A percentile compares a stretch with the other conserved stretches of the same genome.
phyloP scores from a whole-genome alignment of 2,329 filamentous ascomycete genomes.

The Penicillium italicum region DNA sequence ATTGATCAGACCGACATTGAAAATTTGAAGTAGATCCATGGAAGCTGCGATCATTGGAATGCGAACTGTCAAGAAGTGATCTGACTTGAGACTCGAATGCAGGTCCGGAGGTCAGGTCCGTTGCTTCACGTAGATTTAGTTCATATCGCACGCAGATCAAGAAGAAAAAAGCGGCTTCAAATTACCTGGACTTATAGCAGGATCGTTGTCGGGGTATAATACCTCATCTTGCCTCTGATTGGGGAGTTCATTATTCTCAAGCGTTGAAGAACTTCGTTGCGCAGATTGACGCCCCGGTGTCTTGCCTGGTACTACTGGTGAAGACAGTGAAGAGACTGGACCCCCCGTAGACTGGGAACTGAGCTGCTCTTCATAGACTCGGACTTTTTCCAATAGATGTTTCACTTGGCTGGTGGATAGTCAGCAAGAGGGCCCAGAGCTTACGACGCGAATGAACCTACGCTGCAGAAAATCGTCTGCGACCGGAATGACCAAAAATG shows the following conservation, averaged over 20 bases:
- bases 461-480: constrained; percentile 18
- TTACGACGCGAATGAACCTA: neutral
- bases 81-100: constrained; percentile 21
- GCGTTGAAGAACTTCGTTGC: neutral
- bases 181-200: constrained; percentile 16
- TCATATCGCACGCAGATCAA: neutral
- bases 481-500: constrained; percentile 13
- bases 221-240: neutral
- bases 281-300: neutral
- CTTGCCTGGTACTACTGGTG: neutral
- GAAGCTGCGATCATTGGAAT: neutral
- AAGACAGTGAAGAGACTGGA: neutral
- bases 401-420: constrained; percentile 6
- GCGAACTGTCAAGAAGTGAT: constrained; percentile 16
- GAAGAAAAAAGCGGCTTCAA: neutral
- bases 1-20: neutral
- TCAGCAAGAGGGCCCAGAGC: neutral
- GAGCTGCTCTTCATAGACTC: constrained; percentile 14
- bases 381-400: constrained; percentile 16
- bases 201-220: neutral
- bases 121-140: constrained; percentile 11
- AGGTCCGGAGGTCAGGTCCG: constrained; percentile 18
- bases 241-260: neutral
- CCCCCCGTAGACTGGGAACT: neutral
- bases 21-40: neutral